A percentile compares a stretch with the other conserved stretches of the same genome.
These are phyloP conservation scores for Metarhizium album DNA, from an alignment of 2,329 filamentous ascomycete genomes.

Conservation along the genomic window DNA sequence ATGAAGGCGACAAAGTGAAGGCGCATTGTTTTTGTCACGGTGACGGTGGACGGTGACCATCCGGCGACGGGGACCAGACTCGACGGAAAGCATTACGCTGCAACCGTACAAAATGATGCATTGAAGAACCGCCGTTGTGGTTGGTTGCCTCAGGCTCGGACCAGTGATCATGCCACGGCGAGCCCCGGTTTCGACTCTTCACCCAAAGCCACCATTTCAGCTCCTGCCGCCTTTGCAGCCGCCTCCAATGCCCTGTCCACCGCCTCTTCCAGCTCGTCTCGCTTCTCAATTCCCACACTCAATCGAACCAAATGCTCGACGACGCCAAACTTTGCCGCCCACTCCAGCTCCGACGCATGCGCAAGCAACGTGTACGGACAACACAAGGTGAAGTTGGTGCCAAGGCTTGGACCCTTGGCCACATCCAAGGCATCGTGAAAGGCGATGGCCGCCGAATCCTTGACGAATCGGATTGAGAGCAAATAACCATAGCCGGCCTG, in stretches of 20 bases:
- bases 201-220: too few species aligned
- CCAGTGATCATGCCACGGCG: too few species aligned
- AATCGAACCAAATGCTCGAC: slow-evolving; percentile 31
- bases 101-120: too few species aligned
- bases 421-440: slow-evolving; percentile 39
- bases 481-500: slow-evolving; percentile 40
- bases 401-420: slow-evolving; percentile 39
- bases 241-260: background rate
- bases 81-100: too few species aligned
- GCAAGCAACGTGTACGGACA: slow-evolving; percentile 29
- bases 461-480: slow-evolving; percentile 37
- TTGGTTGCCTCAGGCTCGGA: too few species aligned
- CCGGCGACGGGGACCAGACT: too few species aligned
- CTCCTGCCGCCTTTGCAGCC: background rate
- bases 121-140: too few species aligned
- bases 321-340: slow-evolving; percentile 28
- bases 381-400: slow-evolving; percentile 36
- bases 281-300: slow-evolving; percentile 30
- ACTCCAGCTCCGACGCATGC: slow-evolving; percentile 26
- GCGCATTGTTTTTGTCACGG: too few species aligned
- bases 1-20: background rate
- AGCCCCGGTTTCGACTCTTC: too few species aligned
- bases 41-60: too few species aligned
- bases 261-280: background rate
- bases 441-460: slow-evolving; percentile 20